Evolutionary conservation across 1,284 basidiomycete species (phyloP), one percentile per base, ranked within the genome.

Genomic region (Sutorius eximius): DNA sequence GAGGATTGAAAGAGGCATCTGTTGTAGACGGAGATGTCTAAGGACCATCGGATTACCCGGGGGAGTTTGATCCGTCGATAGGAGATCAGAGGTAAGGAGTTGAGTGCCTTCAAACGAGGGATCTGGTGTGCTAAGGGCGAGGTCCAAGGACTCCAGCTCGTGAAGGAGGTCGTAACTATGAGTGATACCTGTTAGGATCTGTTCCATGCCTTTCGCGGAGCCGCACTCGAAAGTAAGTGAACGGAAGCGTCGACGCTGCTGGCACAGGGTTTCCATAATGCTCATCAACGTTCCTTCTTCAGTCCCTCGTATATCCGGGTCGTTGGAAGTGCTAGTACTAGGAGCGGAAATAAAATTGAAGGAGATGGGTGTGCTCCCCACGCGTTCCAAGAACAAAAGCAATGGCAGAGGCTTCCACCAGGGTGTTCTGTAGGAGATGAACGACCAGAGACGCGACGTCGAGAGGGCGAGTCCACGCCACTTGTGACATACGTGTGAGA

Each of bases 401-500:
- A 73, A 46, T 6, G 70, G 61, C 20, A 53, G 53, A 18, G 57
- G 49, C 18, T 59, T 67, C 67, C 67, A 71, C 12, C 59, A 59
- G 7, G 60, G 57, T 37, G 64, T 68, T 44, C 60, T 65, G 61
- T 63, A 72, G 36, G 61, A 64, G 42, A 81, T 67, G 40, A 66
- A 71, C 3, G 75, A 69, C 80, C 79, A 82, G 13, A 82, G 70
- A 20, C 60, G 41, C 1, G 77, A 69, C 5, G 73, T 75, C n/a
- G 62, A 55, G 20, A 82, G 65, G 10, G 74, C 71, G 32, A 80
- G 68, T 18, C 61, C 63, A 22, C 80, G 73, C 77, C 80, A 82
- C 54, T 66, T 70, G 51, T 66, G 71, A 60, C 73, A 82, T 29
- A 81, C 77, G 53, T 81, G 79, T 0, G 77, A 78, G 49, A 82